Evolutionary conservation across 257 asterid genomes (phyloP).

Genomic region (Gentiana macrophylla): DNA sequence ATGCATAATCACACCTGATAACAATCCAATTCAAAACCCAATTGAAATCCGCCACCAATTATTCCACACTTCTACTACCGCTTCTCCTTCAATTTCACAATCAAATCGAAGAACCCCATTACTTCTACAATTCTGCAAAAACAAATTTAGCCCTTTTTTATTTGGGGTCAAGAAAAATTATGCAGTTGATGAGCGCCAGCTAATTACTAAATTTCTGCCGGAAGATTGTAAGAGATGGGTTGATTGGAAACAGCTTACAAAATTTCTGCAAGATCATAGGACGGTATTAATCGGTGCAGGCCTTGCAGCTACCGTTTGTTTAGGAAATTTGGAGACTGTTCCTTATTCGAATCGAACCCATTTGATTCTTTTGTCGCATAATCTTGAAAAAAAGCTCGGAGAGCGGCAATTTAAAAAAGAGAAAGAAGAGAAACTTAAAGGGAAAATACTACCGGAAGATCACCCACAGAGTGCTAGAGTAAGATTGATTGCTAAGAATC

Average conservation of each 20-base stretch:
- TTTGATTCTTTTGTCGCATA: slow-evolving; percentile 60
- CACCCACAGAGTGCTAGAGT: slow-evolving; percentile 87
- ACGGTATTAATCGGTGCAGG: slow-evolving; percentile 54
- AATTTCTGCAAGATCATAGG: slow-evolving; percentile 2
- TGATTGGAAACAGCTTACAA: slow-evolving; percentile 37
- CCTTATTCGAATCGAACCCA: slow-evolving; percentile 83
- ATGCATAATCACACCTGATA: slow-evolving; percentile 26
- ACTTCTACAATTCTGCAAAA: slow-evolving; percentile 26
- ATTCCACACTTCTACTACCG: neutral
- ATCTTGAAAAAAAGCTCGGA: slow-evolving; percentile 51
- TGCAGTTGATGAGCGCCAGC: slow-evolving; percentile 41
- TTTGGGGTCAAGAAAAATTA: slow-evolving; percentile 60
- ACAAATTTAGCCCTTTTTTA: slow-evolving; percentile 30
- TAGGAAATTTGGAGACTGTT: slow-evolving; percentile 73
- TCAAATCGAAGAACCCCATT: slow-evolving; percentile 26
- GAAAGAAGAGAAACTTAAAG: slow-evolving; percentile 36
- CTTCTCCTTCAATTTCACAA: slow-evolving; percentile 4
- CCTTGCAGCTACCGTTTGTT: slow-evolving; percentile 45
- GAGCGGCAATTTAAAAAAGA: slow-evolving; percentile 47
- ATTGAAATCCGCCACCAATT: neutral
- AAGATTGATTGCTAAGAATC: slow-evolving; percentile 49
- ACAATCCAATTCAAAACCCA: slow-evolving; percentile 10
- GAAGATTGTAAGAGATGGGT: slow-evolving; percentile 61
- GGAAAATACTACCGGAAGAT: slow-evolving; percentile 69
- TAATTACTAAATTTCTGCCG: slow-evolving; percentile 49